Conservation (phyloP, 2,329 filamentous ascomycete species). For the Colletotrichum sp. region DNA sequence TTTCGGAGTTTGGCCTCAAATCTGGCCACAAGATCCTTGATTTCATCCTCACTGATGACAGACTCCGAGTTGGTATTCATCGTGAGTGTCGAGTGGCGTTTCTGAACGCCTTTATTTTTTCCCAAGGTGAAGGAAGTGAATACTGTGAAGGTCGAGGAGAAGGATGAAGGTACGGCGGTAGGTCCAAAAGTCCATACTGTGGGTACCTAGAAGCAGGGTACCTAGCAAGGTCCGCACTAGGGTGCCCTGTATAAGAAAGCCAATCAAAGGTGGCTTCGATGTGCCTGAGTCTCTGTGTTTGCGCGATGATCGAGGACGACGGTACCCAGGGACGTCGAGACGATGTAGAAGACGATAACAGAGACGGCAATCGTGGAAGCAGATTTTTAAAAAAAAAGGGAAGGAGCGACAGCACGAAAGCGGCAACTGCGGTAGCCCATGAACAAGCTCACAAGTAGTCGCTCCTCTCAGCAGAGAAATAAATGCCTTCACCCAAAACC, state of each 20-base stretch:
- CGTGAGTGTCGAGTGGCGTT: too few relatives aligned
- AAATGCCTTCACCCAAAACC: background rate
- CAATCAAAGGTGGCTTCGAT: too few relatives aligned
- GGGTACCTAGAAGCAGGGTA: background rate
- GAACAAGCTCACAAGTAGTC: background rate
- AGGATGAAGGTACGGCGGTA: background rate
- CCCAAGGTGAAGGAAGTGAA: background rate
- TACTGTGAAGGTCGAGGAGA: background rate
- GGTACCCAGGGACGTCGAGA: too few relatives aligned
- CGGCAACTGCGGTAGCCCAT: background rate
- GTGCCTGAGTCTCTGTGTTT: too few relatives aligned
- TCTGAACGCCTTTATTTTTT: background rate
- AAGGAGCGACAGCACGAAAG: too few relatives aligned
- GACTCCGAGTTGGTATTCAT: background rate
- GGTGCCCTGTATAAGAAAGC: too few relatives aligned
- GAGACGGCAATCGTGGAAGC: too few relatives aligned
- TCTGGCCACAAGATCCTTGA: background rate
- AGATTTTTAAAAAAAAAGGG: too few relatives aligned
- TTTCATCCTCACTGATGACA: background rate
- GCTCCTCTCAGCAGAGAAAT: background rate
- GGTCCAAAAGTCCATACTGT: background rate
- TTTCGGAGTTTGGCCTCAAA: background rate
- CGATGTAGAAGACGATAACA: too few relatives aligned
- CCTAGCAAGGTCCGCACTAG: background rate
- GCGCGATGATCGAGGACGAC: too few relatives aligned